Base-by-base conservation (phyloP, 257 asterid species). In the Galeopsis tetrahit region DNA sequence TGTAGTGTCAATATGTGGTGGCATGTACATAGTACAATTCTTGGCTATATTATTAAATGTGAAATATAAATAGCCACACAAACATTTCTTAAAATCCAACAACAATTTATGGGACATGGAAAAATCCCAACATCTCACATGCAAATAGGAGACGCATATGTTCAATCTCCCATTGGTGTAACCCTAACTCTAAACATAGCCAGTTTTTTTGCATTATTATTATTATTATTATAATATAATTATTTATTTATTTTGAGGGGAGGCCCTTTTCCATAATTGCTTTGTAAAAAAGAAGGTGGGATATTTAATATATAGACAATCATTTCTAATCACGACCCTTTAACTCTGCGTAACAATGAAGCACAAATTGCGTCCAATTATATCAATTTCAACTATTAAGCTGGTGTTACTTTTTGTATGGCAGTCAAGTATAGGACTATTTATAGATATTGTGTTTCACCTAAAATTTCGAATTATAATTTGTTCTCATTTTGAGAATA, bases 41-140 rank as follows among this genome's bases (percentile, higher is more conserved):
- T 15, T 60, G 42, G 57, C 5, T 40, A 36, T 49, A 28, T 32
- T 15, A 69, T 62, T 76, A 44, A 64, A 56, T 77, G 69, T 11
- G n/a, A 21, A 44, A 39, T 35, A 53, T 36, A 15, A 49, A 35
- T 40, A 62, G 33, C 63, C 72, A 69, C 64, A 56, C 68, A 35
- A 11, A 59, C 42, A 55, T 76, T 48, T 43, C 57, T 55, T 17
- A 10, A 65, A 43, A 63, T 8, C 66, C 46, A 77, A 66, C 73
- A 68, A 55, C 58, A 68, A 44, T 63, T 52, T 73, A 68, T 78
- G 72, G 74, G 71, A 7, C 56, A 31, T 10, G 3, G 49, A 44
- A 56, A 66, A 68, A 67, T 59, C 68, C 82, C 82, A 73, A 74
- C 82, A 78, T 63, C 31, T 55, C 79, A 78, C 82, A 74, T 78